A percentile compares a stretch with the other conserved stretches of the same genome.
Conservation (phyloP, 345 rosid species). For the Lepidium sativum region DNA sequence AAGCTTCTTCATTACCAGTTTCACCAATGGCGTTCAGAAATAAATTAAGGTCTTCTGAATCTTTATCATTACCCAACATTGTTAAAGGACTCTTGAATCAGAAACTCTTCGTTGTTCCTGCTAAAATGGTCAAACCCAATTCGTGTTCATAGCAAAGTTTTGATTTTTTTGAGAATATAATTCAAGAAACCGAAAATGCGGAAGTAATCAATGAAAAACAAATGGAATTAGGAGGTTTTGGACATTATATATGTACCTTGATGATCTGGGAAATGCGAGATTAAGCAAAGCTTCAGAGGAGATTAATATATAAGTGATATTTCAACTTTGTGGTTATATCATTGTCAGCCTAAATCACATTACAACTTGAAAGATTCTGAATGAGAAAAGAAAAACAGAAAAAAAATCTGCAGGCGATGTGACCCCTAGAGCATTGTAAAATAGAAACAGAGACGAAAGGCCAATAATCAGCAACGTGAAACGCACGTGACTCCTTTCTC, state of each 20-base stretch:
- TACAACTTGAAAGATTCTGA: slow-evolving; percentile 4
- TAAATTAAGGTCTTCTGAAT: slow-evolving; percentile 18
- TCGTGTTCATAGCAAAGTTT: background rate
- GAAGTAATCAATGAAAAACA: background rate
- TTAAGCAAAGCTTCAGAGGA: background rate
- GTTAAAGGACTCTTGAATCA: background rate
- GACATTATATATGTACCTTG: background rate
- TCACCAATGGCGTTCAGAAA: slow-evolving; percentile 26
- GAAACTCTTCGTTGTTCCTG: background rate
- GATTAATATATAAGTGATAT: background rate
- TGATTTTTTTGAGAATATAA: background rate
- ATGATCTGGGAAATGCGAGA: no score
- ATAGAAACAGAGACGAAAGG: background rate
- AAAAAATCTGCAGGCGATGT: background rate
- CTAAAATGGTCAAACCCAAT: background rate
- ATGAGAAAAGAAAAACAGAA: background rate
- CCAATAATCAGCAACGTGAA: background rate
- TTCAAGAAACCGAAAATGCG: background rate
- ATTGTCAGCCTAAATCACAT: background rate
- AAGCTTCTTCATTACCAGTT: background rate
- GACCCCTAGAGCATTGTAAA: slow-evolving; percentile 9
- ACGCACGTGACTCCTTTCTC: background rate
- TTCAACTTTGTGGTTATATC: background rate
- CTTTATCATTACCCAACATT: slow-evolving; percentile 15
- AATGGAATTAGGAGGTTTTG: background rate